Conservation (phyloP, 2,329 filamentous ascomycete genomes). For the Coleophoma crateriformis region DNA sequence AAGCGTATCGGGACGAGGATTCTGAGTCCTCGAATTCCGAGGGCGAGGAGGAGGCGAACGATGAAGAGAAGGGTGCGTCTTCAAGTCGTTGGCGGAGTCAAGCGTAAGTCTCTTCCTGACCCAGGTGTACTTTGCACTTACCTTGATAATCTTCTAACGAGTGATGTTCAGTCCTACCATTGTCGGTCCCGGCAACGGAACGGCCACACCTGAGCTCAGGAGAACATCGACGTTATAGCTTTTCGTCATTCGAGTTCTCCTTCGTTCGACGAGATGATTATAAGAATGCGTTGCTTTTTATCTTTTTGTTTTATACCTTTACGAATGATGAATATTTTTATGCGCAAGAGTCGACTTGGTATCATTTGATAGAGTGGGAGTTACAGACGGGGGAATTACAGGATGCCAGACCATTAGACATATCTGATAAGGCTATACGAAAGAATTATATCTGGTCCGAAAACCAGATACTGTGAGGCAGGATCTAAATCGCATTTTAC, state of each 20-base stretch:
- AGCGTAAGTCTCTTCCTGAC: constrained; percentile 4
- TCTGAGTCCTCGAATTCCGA: neutral
- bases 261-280: neutral
- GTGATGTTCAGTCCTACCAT: neutral
- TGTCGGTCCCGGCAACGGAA: too few relatives aligned
- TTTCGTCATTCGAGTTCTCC: neutral
- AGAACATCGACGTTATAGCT: neutral
- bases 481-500: neutral
- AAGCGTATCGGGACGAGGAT: neutral
- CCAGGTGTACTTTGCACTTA: too few relatives aligned
- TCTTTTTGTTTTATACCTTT: neutral
- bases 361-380: neutral
- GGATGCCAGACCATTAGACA: too few relatives aligned
- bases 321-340: neutral
- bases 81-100: constrained; percentile 3
- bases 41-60: constrained; percentile 1
- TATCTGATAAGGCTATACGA: too few relatives aligned
- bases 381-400: too few relatives aligned
- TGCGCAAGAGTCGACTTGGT: neutral
- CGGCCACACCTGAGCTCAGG: neutral
- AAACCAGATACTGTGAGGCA: too few relatives aligned
- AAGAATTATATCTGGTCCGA: too few relatives aligned
- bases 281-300: too few relatives aligned
- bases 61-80: neutral
- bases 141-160: too few relatives aligned